Evolutionary conservation across 176 grass and related monocot species (phyloP), one percentile per base, ranked within the genome.

Genomic region (Dactylis glomerata): DNA sequence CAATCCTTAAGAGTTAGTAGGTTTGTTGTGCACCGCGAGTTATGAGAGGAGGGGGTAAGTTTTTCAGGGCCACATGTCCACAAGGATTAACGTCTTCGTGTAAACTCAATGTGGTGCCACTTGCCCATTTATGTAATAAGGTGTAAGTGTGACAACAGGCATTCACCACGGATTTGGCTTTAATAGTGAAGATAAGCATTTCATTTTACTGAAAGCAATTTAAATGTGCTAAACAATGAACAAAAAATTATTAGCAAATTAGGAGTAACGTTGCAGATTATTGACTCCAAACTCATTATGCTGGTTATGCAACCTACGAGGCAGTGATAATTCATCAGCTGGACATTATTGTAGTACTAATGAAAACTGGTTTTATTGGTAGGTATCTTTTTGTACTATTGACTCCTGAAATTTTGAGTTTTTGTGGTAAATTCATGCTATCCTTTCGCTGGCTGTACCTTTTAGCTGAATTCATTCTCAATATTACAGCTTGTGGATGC

Each of bases 401-500:
- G 23, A 54, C 34, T 78, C 19, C 6, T 24, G 47, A 78, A 52
- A 44, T 55, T 77, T 22, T 13, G 20, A 41, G 8, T 42, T 71
- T 11, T 58, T 82, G 31, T 76, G 50, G 33, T 67, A 31, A 76
- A 65, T 66, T 40, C 19, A 77, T 6, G 26, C 64, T 77, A 31
- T 42, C 19, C 59, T 41, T 67, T 55, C 26, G 28, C 61, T 67
- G 24, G 11, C 59, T 77, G 54, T 80, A 81, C 30, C 17, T 68
- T 78, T 54, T 28, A 45, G 13, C 49, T 58, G 19, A 54, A 69
- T 45, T 16, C 55, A 31, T 85, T 86, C 33, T 74, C 32, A 73
- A 42, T 15, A 30, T 44, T 71, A 16, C 23, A 24, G 45, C 36
- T 6, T 51, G 13, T 51, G 42, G 59, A 70, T 64, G 42, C 68